These are phyloP conservation scores for Dothideomycetes sp. DNA, from an alignment of 2,329 filamentous ascomycete genomes.

Conservation along the genomic window DNA sequence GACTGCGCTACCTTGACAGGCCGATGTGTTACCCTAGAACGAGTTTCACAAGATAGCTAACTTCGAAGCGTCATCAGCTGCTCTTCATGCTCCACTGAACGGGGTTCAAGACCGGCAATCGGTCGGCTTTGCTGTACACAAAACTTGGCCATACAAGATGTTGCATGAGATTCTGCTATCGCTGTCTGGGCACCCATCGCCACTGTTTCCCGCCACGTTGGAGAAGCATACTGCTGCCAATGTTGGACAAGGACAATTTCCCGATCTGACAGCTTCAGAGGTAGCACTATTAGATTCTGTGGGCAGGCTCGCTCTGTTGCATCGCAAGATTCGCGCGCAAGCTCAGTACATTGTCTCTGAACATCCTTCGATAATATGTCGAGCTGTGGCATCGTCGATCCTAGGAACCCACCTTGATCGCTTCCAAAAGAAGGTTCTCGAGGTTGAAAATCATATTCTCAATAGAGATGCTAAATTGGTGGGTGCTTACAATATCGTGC, in stretches of 20 bases:
- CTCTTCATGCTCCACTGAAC: too few relatives aligned
- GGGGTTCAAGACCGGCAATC: too few relatives aligned
- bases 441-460: conserved; percentile 72
- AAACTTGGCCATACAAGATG: conserved; percentile 46
- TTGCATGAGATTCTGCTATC: conserved; percentile 97
- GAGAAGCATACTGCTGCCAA: conserved; percentile 29
- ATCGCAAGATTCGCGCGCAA: conserved; percentile 59
- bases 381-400: conserved; percentile 74
- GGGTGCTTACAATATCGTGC: conserved; percentile 87
- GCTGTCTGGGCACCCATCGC: conserved; percentile 85
- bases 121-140: too few relatives aligned
- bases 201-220: conserved; percentile 57
- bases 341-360: conserved; percentile 55
- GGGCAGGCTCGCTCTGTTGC: conserved; percentile 65
- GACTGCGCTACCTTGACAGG: too few relatives aligned
- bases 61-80: too few relatives aligned
- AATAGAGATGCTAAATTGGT: conserved; percentile 67
- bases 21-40: too few relatives aligned
- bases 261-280: conserved; percentile 63
- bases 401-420: conserved; percentile 61
- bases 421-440: conserved; percentile 75
- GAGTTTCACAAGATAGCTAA: too few relatives aligned
- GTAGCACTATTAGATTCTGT: conserved; percentile 68
- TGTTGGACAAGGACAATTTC: conserved; percentile 25
- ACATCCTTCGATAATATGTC: conserved; percentile 74